Evolutionary conservation across 371 early-diverging fungal species (phyloP), one percentile per base, ranked within the genome.

Genomic region (Apophysomyces variabilis): DNA sequence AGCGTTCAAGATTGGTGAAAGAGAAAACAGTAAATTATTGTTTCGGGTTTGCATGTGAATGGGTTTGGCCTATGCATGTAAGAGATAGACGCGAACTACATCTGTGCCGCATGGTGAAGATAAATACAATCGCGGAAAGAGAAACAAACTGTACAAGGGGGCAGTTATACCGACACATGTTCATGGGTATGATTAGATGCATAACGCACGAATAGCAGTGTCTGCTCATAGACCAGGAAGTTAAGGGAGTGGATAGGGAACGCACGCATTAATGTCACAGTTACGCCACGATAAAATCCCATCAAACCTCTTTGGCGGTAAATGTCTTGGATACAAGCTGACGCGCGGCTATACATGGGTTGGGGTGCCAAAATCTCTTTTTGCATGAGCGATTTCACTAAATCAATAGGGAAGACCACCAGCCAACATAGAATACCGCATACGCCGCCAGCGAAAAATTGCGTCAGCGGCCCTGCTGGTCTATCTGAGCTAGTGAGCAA

Each of bases 381-480:
- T 70, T 93, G 94, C 61, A 91, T 81, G 45, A 87, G 75, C 0
- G 92, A 89, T 67, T 93, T 93, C 16, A 93, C 84, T 50, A 92
- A 68, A 69, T 94, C 95, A 5, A 92, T 72, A 5, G 95, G 95
- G 66, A 94, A 94, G 7, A 92, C 89, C 2, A 91, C 79, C 54
- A 92, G 71, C 94, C 95, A 93, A 5, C 90, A 90, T 60, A 92
- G 71, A 4, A 92, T 86, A 18, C 95, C 95, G 69, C 92, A 90
- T 6, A 87, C 76, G n/a, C 92, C 93, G 41, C 92, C 93, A 6
- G 93, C 89, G 26, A 92, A 65, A 73, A 92, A 87, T 41, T 90
- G 91, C 0, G 88, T 87, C 66, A 88, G 71, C 12, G 89, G 90
- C 4, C 90, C 90, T 4, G 91, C 81, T 36, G 75, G 74, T 39